Conservation (phyloP, 768 basidiomycete genomes). For the Lenzites betulinus region DNA sequence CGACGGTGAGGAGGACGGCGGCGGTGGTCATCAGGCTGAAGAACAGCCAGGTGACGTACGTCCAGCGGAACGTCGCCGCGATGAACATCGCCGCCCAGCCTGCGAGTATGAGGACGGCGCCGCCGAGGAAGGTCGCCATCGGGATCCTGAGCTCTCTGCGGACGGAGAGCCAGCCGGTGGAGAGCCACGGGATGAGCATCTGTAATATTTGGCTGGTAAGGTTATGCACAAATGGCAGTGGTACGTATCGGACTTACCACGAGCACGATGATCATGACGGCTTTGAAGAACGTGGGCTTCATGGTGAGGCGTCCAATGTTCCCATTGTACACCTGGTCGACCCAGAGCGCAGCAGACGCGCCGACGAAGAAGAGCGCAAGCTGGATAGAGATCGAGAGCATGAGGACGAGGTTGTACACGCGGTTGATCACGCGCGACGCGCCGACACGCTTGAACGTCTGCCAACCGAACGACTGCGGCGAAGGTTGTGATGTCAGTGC, state of each 20-base stretch:
- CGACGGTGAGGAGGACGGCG: slow-evolving; percentile 57
- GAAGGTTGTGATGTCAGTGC: background rate
- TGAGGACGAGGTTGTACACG: slow-evolving; percentile 71
- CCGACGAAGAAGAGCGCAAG: slow-evolving; percentile 79
- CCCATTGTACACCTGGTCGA: slow-evolving; percentile 74
- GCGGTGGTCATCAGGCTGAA: slow-evolving; percentile 63
- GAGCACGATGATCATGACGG: slow-evolving; percentile 55
- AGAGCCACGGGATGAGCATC: slow-evolving; percentile 71
- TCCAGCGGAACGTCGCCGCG: slow-evolving; percentile 74
- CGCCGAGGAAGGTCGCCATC: slow-evolving; percentile 63
- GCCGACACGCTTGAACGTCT: slow-evolving; percentile 85
- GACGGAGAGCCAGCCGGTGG: slow-evolving; percentile 72
- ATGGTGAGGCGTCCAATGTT: slow-evolving; percentile 55
- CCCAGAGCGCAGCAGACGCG: slow-evolving; percentile 69
- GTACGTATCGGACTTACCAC: slow-evolving; percentile 46
- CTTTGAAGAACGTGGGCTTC: slow-evolving; percentile 52
- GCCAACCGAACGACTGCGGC: slow-evolving; percentile 73
- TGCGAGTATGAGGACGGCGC: slow-evolving; percentile 61
- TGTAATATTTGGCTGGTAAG: slow-evolving; percentile 27
- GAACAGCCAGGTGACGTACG: slow-evolving; percentile 72
- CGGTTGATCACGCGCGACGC: slow-evolving; percentile 74
- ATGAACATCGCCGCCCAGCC: slow-evolving; percentile 77
- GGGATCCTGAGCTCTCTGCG: slow-evolving; percentile 61
- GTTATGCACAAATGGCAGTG: too few relatives aligned
- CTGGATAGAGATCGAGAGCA: slow-evolving; percentile 72